phyloP scores from a whole-genome alignment of 2,329 filamentous ascomycete species.

The Rhexocercosporidium sp. region DNA sequence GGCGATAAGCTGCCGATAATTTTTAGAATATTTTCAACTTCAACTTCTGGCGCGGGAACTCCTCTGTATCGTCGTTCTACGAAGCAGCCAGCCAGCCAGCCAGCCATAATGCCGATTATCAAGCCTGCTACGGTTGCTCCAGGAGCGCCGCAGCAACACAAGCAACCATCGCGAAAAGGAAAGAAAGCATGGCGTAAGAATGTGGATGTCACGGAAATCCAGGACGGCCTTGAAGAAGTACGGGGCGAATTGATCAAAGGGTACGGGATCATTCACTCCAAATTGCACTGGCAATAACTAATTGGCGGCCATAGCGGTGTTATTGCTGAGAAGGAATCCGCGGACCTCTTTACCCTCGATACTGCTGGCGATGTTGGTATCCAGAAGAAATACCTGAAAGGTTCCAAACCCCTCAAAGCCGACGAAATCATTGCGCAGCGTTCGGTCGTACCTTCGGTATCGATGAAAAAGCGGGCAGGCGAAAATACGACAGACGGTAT shows the following conservation, averaged over 20 bases:
- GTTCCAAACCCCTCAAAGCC: conserved; percentile 80
- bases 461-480: conserved; percentile 75
- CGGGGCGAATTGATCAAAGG: conserved; percentile 92
- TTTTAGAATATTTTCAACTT: conserved; percentile 22
- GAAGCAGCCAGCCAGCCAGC: neutral
- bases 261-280: conserved; percentile 51
- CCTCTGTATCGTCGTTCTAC: neutral
- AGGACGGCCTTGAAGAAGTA: conserved; percentile 80
- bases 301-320: conserved; percentile 67
- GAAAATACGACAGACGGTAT: conserved; percentile 76
- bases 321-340: conserved; percentile 79
- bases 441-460: conserved; percentile 80
- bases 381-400: conserved; percentile 67
- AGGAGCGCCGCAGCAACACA: conserved; percentile 77
- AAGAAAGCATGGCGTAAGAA: conserved; percentile 99
- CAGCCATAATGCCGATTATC: conserved; percentile 40
- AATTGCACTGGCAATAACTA: conserved; percentile 20
- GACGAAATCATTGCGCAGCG: conserved; percentile 91
- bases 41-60: neutral
- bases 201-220: conserved; percentile 87
- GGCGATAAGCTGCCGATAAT: conserved; percentile 18
- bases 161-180: conserved; percentile 91
- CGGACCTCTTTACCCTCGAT: conserved; percentile 86
- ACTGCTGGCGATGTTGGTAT: conserved; percentile 71
- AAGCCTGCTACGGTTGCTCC: conserved; percentile 49